Conservation (phyloP, 2,329 filamentous ascomycete species). For the Magnaporthiopsis rhizophila region DNA sequence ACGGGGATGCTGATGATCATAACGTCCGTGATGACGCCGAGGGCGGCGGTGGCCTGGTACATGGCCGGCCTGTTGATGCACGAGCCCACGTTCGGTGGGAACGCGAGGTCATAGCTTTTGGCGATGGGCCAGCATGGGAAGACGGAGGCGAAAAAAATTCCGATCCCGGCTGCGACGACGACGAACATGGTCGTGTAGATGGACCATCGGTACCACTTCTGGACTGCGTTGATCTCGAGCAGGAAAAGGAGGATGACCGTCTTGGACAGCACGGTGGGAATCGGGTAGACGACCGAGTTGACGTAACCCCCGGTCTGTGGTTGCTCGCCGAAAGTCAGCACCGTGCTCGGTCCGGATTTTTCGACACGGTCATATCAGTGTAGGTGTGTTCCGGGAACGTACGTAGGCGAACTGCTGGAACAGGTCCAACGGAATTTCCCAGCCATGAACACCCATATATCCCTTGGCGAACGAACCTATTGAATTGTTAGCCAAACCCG, state of each 20-base stretch:
- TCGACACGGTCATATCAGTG: not conserved
- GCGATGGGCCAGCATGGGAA: slow-evolving; percentile 12
- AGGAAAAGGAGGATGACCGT: slow-evolving; percentile 10
- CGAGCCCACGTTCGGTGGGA: not conserved
- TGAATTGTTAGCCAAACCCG: not conserved
- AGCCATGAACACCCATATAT: not conserved
- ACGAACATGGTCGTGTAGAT: slow-evolving; percentile 10
- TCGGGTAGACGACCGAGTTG: not conserved
- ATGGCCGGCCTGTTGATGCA: slow-evolving; percentile 12
- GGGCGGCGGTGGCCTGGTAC: slow-evolving; percentile 12
- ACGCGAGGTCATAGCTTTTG: slow-evolving; percentile 10
- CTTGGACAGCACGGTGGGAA: slow-evolving; percentile 9
- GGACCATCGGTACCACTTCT: slow-evolving; percentile 8
- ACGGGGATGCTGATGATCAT: slow-evolving; percentile 12
- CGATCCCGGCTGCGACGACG: slow-evolving; percentile 8
- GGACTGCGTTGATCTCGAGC: slow-evolving; percentile 7
- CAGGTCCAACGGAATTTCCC: not conserved
- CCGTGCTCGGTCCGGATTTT: not conserved
- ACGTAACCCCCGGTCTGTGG: slow-evolving; percentile 1
- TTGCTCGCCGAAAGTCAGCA: not conserved
- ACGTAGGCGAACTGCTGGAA: slow-evolving; percentile 1
- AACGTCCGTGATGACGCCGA: slow-evolving; percentile 13
- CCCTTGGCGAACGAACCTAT: slow-evolving; percentile 1
- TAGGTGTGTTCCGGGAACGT: slow-evolving; percentile 6
- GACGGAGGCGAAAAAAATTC: slow-evolving; percentile 12